Percentiles rank a stretch among this genome's conserved stretches.
phyloP scores from a whole-genome alignment of 1,139 yeast species.

The Geotrichum candidum region DNA sequence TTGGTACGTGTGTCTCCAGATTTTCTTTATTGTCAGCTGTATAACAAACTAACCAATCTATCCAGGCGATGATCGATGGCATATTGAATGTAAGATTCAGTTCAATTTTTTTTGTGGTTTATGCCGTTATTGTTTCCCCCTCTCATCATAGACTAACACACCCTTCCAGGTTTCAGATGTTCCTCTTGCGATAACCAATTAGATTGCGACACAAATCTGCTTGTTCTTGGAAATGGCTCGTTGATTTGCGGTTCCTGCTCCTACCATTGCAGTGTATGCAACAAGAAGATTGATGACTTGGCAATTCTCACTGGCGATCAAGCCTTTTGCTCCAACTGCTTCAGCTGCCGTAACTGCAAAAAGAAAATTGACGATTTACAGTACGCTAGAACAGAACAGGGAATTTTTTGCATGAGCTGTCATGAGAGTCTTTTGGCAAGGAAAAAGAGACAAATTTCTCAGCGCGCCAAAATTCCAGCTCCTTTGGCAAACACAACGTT shows the following conservation, averaged over 20 bases:
- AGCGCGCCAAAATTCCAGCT: conserved; percentile 9
- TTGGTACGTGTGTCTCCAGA: conserved; percentile 26
- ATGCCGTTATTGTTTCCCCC: background rate
- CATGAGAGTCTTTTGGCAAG: conserved; percentile 78
- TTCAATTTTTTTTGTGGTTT: background rate
- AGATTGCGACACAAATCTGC: conserved; percentile 83
- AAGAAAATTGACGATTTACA: conserved; percentile 81
- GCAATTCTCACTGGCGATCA: conserved; percentile 94
- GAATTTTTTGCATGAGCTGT: conserved; percentile 88
- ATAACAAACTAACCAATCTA: conserved; percentile 13
- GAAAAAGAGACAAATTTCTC: conserved; percentile 34
- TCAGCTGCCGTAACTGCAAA: conserved; percentile 86
- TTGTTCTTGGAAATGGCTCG: conserved; percentile 89
- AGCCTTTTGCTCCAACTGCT: conserved; percentile 89
- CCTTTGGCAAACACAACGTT: conserved; percentile 1
- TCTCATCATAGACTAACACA: background rate
- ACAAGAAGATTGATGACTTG: conserved; percentile 84
- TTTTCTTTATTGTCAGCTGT: background rate
- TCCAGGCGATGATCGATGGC: conserved; percentile 91
- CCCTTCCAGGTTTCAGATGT: conserved; percentile 54
- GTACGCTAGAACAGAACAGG: conserved; percentile 91
- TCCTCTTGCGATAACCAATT: conserved; percentile 71
- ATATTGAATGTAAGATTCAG: conserved; percentile 45
- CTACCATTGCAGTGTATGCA: conserved; percentile 81
- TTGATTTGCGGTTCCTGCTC: conserved; percentile 88